Evolutionary conservation across 2,329 filamentous ascomycete genomes (phyloP), one percentile per base, ranked within the genome.

Genomic region (Fusarium dimerum): DNA sequence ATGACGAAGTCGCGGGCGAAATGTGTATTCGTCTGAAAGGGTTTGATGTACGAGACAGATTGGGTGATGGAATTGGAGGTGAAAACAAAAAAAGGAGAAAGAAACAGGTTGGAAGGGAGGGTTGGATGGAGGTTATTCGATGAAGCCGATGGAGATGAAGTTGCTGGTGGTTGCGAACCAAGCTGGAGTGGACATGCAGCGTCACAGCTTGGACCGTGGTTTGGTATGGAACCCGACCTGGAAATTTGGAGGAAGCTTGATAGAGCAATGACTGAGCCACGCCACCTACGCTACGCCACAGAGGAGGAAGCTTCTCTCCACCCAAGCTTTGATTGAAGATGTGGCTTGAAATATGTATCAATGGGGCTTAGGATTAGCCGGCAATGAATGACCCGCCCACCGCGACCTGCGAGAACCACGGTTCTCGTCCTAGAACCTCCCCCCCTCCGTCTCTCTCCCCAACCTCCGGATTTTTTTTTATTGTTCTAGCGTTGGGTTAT

Each of bases 121-220:
- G 41, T 45, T 50, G 48, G 47, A 45, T 38, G 34, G 45, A 41
- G 13, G 51, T 57, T 49, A 50, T 48, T 38, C 39, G 56, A 61
- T 49, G 47, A 57, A 54, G 56, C 51, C 51, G 61, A 58, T 61
- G 55, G 52, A 26, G 57, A 64, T 59, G 59, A 60, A 40, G 57
- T 63, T 54, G 60, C 48, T 66, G 63, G 65, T 66, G 64, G 67
- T 26, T 67, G 65, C 61, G 20, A 67, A 64, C 64, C 60, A 56
- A 59, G 61, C 57, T 53, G 59, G 20, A 55, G 54, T 40, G 51
- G 57, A 64, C 62, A 60, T 63, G 62, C 64, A 53, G 55, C 39
- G 39, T 40, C 39, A 40, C 51, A 55, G 55, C 55, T 54, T 53
- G 49, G 49, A 49, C 46, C 43, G 39, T 50, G 16, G 20, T 26